These are phyloP conservation scores for Penicillium corylophilum DNA, from an alignment of 2,329 filamentous ascomycete genomes.

Conservation along the genomic window DNA sequence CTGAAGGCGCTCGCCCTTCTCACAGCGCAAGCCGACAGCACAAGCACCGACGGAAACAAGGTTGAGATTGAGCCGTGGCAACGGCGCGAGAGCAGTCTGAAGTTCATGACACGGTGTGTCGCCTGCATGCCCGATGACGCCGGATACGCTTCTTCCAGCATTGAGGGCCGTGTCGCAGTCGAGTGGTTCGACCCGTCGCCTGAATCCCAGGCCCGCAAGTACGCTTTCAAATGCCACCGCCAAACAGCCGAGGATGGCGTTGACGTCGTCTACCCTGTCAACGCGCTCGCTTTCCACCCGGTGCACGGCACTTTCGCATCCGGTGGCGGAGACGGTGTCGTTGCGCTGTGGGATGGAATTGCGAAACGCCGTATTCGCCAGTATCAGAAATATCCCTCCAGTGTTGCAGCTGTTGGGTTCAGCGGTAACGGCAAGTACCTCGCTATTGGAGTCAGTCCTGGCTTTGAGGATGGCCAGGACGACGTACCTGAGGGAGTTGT, in stretches of 20 bases:
- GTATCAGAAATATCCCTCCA: constrained; percentile 80
- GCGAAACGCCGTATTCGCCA: constrained; percentile 87
- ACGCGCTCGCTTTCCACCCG: constrained; percentile 85
- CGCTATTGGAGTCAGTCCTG: constrained; percentile 78
- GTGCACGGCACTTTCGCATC: constrained; percentile 80
- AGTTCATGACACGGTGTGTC: constrained; percentile 91
- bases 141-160: constrained; percentile 87
- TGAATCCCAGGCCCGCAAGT: constrained; percentile 87
- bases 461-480: constrained; percentile 84
- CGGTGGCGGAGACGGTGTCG: constrained; percentile 84
- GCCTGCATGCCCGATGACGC: constrained; percentile 96
- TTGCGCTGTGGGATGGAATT: constrained; percentile 90
- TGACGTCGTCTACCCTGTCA: constrained; percentile 88
- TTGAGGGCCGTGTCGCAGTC: constrained; percentile 92
- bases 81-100: constrained; percentile 85
- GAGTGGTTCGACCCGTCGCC: constrained; percentile 94
- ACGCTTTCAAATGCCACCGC: constrained; percentile 97
- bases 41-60: constrained; percentile 35
- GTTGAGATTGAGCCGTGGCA: constrained; percentile 78
- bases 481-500: constrained; percentile 70
- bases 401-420: constrained; percentile 75
- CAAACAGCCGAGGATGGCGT: constrained; percentile 63
- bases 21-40: constrained; percentile 47
- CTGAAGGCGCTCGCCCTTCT: constrained; percentile 64
- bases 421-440: constrained; percentile 73